Conservation (phyloP, 257 asterid species). For the Rubia yunnanensis region DNA sequence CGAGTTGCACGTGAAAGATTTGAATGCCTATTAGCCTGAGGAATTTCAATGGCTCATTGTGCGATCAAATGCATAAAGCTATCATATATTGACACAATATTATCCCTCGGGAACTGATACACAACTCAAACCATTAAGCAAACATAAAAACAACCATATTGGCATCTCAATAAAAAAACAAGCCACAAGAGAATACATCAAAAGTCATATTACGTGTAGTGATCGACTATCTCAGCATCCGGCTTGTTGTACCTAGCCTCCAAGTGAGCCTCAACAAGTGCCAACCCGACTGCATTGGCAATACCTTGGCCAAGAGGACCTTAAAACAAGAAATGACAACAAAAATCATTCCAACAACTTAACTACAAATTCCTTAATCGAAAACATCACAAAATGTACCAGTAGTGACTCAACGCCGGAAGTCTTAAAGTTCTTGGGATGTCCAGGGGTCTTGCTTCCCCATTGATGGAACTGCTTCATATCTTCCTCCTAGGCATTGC, state of each 20-base stretch:
- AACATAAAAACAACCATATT: neutral
- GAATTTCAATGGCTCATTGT: neutral
- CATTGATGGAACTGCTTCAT: slow-evolving; percentile 61
- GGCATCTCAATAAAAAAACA: neutral
- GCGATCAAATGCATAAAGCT: neutral
- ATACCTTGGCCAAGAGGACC: slow-evolving; percentile 93
- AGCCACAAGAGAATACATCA: neutral
- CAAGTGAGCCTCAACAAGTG: slow-evolving; percentile 71
- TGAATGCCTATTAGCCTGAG: neutral
- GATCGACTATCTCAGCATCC: slow-evolving; percentile 58
- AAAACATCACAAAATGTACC: slow-evolving; percentile 23
- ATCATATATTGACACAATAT: too few species aligned
- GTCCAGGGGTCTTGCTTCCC: slow-evolving; percentile 79
- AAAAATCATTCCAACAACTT: slow-evolving; percentile 4
- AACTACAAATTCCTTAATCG: neutral
- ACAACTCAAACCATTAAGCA: slow-evolving; percentile 11
- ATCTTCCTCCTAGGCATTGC: slow-evolving; percentile 44
- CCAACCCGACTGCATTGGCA: slow-evolving; percentile 81
- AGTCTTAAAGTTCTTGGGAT: slow-evolving; percentile 78
- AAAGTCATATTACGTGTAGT: slow-evolving; percentile 54
- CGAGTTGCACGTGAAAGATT: neutral
- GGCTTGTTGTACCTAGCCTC: slow-evolving; percentile 80
- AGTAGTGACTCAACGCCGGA: slow-evolving; percentile 71
- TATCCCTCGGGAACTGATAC: too few species aligned
- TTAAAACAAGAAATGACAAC: slow-evolving; percentile 19